These are phyloP conservation scores for Globisporangium ultimum DNA, from an alignment of 352 stramenopile genomes.

Conservation along the genomic window DNA sequence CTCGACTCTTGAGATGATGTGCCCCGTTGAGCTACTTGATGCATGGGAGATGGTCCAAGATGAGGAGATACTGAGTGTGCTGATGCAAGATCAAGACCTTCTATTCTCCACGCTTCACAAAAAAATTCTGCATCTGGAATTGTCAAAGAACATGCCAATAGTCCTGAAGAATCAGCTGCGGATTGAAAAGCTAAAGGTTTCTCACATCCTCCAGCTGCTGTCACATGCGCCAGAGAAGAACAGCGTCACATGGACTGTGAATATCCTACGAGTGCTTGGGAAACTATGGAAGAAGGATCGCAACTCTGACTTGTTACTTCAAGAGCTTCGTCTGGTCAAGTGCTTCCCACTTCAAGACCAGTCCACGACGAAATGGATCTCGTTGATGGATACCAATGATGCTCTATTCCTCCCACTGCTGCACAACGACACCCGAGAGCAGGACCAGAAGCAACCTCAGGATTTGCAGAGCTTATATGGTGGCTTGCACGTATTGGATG, in stretches of 20 bases:
- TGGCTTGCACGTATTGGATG: slow-evolving; percentile 38
- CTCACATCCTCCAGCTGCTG: slow-evolving; percentile 60
- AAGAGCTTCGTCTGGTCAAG: slow-evolving; percentile 70
- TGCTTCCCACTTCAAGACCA: slow-evolving; percentile 56
- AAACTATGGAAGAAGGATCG: slow-evolving; percentile 59
- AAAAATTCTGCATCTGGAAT: slow-evolving; percentile 36
- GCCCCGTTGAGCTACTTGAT: slow-evolving; percentile 46
- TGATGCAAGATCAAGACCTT: slow-evolving; percentile 14
- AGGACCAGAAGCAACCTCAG: neutral
- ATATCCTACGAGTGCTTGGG: slow-evolving; percentile 44
- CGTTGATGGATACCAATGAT: slow-evolving; percentile 37
- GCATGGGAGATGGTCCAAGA: slow-evolving; percentile 26
- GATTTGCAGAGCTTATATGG: slow-evolving; percentile 31
- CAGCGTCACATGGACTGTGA: slow-evolving; percentile 31
- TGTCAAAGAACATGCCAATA: slow-evolving; percentile 33
- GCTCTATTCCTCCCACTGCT: slow-evolving; percentile 20
- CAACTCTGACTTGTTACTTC: slow-evolving; percentile 35
- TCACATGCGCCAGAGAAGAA: slow-evolving; percentile 30
- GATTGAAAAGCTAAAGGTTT: slow-evolving; percentile 60
- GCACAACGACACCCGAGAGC: neutral
- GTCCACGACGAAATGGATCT: slow-evolving; percentile 30
- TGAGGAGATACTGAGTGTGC: slow-evolving; percentile 11
- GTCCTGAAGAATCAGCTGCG: slow-evolving; percentile 57
- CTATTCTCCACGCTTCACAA: slow-evolving; percentile 43
- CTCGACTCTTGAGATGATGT: slow-evolving; percentile 12